These are phyloP conservation scores for Leccinum truebloodii DNA, from an alignment of 768 basidiomycete genomes.

Conservation along the genomic window DNA sequence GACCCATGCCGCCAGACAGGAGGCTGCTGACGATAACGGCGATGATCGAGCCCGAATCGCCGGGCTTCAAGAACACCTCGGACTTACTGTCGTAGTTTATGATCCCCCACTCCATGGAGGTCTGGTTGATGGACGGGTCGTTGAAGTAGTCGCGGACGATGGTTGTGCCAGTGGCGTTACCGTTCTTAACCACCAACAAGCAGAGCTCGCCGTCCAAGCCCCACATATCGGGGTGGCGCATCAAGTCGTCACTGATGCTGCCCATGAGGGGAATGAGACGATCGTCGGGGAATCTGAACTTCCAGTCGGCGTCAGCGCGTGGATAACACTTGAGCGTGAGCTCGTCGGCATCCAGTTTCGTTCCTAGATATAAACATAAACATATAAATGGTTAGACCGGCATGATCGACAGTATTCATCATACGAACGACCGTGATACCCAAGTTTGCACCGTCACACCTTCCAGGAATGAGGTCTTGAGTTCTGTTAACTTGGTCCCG, in stretches of 20 bases:
- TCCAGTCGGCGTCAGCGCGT: too few species aligned
- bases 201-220: background rate
- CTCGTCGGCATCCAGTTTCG: too few species aligned
- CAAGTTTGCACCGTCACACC: too few species aligned
- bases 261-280: background rate
- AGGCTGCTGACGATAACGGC: too few species aligned
- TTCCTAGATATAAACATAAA: too few species aligned
- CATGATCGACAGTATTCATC: too few species aligned
- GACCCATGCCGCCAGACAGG: too few species aligned
- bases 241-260: background rate
- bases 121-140: background rate
- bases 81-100: background rate
- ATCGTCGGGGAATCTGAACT: background rate
- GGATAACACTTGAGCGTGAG: too few species aligned
- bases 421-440: too few species aligned
- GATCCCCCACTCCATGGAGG: background rate
- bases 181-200: background rate
- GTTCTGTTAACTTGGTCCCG: too few species aligned
- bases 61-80: background rate
- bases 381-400: too few species aligned
- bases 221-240: background rate
- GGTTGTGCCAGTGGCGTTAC: background rate
- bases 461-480: too few species aligned
- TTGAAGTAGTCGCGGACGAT: background rate
- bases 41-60: background rate